Evolutionary conservation across 495 filamentous ascomycete species (phyloP).

Genomic region (Penicillium verhagenii): DNA sequence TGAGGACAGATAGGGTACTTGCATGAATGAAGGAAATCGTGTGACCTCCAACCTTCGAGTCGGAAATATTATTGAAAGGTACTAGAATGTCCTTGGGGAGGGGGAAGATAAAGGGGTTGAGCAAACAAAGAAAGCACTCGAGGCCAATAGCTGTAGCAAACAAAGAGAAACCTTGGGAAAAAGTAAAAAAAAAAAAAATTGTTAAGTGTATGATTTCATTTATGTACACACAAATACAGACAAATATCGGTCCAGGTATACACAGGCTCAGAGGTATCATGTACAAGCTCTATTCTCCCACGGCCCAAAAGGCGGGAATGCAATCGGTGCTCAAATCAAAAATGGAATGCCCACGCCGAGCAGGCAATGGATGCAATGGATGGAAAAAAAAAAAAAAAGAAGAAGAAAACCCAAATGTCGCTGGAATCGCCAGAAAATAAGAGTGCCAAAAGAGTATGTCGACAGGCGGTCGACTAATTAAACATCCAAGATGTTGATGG

Average conservation of each 20-base stretch:
- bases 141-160: neutral
- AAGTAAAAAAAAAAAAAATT: conserved; percentile 1
- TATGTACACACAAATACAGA: conserved; percentile 21
- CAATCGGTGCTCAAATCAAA: conserved; percentile 16
- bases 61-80: neutral
- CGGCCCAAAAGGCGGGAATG: conserved; percentile 15
- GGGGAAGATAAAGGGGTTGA: neutral
- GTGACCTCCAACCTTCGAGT: neutral
- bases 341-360: conserved; percentile 8
- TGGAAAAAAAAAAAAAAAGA: too few species aligned
- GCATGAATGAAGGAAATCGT: neutral
- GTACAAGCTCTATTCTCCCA: conserved; percentile 33
- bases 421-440: conserved; percentile 14
- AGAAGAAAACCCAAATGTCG: too few species aligned
- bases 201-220: conserved; percentile 3
- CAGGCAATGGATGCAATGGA: conserved; percentile 18
- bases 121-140: neutral
- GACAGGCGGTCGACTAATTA: conserved; percentile 8
- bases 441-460: conserved; percentile 3
- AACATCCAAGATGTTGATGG: conserved; percentile 4
- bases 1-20: too few species aligned
- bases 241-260: conserved; percentile 10
- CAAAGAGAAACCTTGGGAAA: conserved; percentile 3
- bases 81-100: neutral
- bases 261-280: conserved; percentile 23